Conservation (phyloP, 2,329 filamentous ascomycete genomes). For the Neopestalotiopsis clavispora region DNA sequence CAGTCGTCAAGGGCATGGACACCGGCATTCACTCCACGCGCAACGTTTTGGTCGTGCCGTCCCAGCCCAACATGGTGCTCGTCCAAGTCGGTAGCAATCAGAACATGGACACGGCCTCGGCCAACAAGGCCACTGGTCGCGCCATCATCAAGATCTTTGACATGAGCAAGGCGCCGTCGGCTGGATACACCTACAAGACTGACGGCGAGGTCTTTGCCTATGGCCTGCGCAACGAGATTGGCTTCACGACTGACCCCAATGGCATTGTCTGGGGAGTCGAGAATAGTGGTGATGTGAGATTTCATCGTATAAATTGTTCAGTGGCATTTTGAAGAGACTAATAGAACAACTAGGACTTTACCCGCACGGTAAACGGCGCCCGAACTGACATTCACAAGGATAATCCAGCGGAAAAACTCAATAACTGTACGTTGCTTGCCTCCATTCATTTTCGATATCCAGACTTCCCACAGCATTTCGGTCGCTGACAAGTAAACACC, state of each 20-base stretch:
- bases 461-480: conserved; percentile 25
- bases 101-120: conserved; percentile 58
- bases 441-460: no score
- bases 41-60: conserved; percentile 55
- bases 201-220: conserved; percentile 47
- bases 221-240: conserved; percentile 69
- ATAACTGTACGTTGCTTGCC: conserved; percentile 46
- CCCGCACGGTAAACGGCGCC: conserved; percentile 45
- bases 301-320: conserved; percentile 44
- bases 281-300: conserved; percentile 61
- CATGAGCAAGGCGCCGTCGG: conserved; percentile 26
- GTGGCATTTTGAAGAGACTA: conserved; percentile 35
- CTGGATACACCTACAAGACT: conserved; percentile 47
- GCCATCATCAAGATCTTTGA: conserved; percentile 60
- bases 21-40: conserved; percentile 45
- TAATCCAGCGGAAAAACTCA: conserved; percentile 70
- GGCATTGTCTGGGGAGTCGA: conserved; percentile 58
- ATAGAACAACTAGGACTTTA: conserved; percentile 42
- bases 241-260: conserved; percentile 44
- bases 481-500: conserved; percentile 18
- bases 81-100: conserved; percentile 59
- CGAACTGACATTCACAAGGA: conserved; percentile 56
- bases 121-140: conserved; percentile 50
- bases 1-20: conserved; percentile 44
- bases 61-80: conserved; percentile 56